Conservation (phyloP, 2,329 filamentous ascomycete species). For the Fusarium sp. region DNA sequence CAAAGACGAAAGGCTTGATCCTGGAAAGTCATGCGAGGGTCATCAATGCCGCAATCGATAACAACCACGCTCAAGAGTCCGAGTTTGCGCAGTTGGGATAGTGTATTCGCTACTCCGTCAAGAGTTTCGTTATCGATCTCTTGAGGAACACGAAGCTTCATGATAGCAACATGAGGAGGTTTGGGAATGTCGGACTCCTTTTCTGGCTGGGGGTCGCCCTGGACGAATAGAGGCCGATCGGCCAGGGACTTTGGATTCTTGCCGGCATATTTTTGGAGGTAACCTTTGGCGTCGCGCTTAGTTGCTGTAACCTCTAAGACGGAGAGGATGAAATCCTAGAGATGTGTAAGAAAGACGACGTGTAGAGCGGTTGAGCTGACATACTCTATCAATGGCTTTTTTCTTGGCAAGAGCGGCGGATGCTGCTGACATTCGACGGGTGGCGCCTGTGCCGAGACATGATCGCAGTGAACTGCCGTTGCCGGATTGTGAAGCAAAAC, state of each 20-base stretch:
- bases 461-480: constrained; percentile 21
- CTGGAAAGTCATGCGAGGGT: constrained; percentile 60
- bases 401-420: constrained; percentile 52
- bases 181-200: constrained; percentile 38
- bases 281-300: constrained; percentile 92
- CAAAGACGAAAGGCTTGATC: constrained; percentile 81
- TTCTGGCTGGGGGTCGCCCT: constrained; percentile 49
- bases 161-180: constrained; percentile 78
- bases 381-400: constrained; percentile 54
- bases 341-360: constrained; percentile 23
- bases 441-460: constrained; percentile 33
- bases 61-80: constrained; percentile 88
- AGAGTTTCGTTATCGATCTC: constrained; percentile 78
- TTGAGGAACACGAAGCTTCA: constrained; percentile 86
- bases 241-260: constrained; percentile 49
- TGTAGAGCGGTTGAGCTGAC: not conserved
- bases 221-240: constrained; percentile 55
- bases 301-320: constrained; percentile 91
- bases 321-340: constrained; percentile 86
- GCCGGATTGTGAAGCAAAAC: constrained; percentile 34
- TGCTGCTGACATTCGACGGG: constrained; percentile 52
- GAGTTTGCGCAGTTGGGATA: constrained; percentile 86
- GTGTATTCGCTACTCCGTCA: constrained; percentile 83
- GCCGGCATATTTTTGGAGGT: constrained; percentile 84
- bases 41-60: constrained; percentile 75